Conservation (phyloP, 2,329 filamentous ascomycete genomes). For the Calonectria pauciramosa region DNA sequence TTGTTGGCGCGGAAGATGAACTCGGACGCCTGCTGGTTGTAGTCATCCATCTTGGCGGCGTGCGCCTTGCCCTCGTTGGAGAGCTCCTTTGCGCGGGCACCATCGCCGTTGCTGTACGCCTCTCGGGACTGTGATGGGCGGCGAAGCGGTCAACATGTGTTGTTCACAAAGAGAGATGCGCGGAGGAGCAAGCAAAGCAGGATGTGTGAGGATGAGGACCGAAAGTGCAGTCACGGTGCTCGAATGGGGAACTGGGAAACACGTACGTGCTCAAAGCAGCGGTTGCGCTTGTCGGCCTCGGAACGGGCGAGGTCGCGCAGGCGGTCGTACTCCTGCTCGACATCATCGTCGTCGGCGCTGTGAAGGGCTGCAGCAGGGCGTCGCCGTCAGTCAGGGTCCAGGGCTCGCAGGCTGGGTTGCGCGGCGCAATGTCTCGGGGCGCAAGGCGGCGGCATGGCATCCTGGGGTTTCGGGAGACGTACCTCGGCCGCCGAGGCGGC, state of each 20-base stretch:
- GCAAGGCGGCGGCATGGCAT: conserved; percentile 25
- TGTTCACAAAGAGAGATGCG: neutral
- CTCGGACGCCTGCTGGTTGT: conserved; percentile 92
- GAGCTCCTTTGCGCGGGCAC: conserved; percentile 84
- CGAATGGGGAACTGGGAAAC: neutral
- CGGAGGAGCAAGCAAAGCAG: neutral
- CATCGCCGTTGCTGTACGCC: conserved; percentile 88
- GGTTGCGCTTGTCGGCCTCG: conserved; percentile 83
- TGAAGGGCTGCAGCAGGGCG: conserved; percentile 75
- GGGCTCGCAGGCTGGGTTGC: conserved; percentile 31
- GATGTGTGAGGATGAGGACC: neutral
- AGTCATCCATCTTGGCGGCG: conserved; percentile 85
- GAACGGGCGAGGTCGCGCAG: conserved; percentile 85
- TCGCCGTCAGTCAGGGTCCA: conserved; percentile 30
- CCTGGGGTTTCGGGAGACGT: conserved; percentile 40
- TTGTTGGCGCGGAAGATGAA: conserved; percentile 98
- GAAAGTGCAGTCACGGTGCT: neutral
- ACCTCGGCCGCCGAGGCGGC: conserved; percentile 61
- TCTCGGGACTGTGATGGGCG: conserved; percentile 70
- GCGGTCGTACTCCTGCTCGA: conserved; percentile 92
- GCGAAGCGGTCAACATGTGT: conserved; percentile 28
- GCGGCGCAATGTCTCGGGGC: conserved; percentile 12
- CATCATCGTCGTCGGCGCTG: conserved; percentile 74
- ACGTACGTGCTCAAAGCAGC: conserved; percentile 80
- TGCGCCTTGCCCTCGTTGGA: conserved; percentile 89